phyloP scores from a whole-genome alignment of 1,139 yeast species.

The Yamadazyma sp. region DNA sequence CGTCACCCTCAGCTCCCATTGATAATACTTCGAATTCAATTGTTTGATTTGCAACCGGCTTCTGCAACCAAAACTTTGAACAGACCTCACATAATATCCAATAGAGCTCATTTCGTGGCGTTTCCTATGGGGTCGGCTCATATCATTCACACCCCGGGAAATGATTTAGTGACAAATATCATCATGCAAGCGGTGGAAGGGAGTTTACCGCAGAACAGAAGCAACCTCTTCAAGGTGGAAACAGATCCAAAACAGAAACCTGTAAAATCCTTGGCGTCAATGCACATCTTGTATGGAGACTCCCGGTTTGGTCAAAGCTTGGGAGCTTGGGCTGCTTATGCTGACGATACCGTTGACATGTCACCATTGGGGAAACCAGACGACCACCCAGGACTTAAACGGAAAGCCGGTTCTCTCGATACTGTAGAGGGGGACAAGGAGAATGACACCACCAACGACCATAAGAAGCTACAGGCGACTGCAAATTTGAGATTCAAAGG shows the following conservation, averaged over 20 bases:
- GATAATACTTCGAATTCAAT: slow-evolving; percentile 62
- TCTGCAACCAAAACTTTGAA: slow-evolving; percentile 15
- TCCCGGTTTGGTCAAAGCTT: slow-evolving; percentile 59
- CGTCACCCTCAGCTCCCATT: slow-evolving; percentile 64
- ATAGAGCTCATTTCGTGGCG: slow-evolving; percentile 64
- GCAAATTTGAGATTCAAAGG: slow-evolving; percentile 65
- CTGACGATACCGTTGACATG: slow-evolving; percentile 61
- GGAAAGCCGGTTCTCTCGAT: background rate
- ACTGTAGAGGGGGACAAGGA: slow-evolving; percentile 13
- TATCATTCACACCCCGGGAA: slow-evolving; percentile 57
- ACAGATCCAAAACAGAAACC: slow-evolving; percentile 42
- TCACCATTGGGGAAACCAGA: slow-evolving; percentile 53
- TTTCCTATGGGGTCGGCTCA: slow-evolving; percentile 69
- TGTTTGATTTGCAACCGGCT: slow-evolving; percentile 53
- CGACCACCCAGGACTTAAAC: slow-evolving; percentile 20
- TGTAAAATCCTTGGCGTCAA: slow-evolving; percentile 52
- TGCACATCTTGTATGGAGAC: slow-evolving; percentile 58
- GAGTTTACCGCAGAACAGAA: slow-evolving; percentile 44
- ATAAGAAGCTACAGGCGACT: slow-evolving; percentile 17
- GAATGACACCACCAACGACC: slow-evolving; percentile 8
- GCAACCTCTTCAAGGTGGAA: slow-evolving; percentile 25
- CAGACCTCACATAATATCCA: slow-evolving; percentile 47
- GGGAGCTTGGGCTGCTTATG: slow-evolving; percentile 73
- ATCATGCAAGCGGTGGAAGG: slow-evolving; percentile 61
- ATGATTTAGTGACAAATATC: slow-evolving; percentile 48